phyloP scores from a whole-genome alignment of 148 eudicot genomes.

The Beta vulgaris region DNA sequence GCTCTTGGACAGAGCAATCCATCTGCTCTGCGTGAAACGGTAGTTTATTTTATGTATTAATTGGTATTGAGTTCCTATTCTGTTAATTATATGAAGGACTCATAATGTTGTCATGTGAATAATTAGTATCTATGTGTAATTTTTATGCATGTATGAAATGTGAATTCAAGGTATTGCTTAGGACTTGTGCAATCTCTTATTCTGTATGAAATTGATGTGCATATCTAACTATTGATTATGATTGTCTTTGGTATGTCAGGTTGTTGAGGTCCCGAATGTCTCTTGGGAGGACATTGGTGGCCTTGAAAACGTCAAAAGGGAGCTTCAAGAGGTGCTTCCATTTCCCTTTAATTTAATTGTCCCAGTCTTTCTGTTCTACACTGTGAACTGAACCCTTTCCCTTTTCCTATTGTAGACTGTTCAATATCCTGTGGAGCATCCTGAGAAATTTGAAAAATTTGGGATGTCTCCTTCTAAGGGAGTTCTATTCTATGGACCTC shows the following conservation, averaged over 20 bases:
- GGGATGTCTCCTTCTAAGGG: slow-evolving; percentile 97
- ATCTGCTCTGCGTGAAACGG: slow-evolving; percentile 90
- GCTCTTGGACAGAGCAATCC: slow-evolving; percentile 94
- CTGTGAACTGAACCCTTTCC: background rate
- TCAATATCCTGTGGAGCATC: slow-evolving; percentile 95
- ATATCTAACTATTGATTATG: background rate
- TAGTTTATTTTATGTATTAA: no score
- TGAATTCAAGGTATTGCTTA: no score
- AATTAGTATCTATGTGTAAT: no score
- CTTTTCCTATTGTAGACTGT: slow-evolving; percentile 53
- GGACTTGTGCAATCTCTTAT: no score
- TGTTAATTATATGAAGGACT: no score
- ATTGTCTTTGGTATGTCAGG: slow-evolving; percentile 34
- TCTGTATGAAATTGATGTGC: no score
- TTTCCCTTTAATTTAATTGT: background rate
- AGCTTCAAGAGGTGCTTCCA: slow-evolving; percentile 75
- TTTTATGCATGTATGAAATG: no score
- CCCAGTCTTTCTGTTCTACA: background rate
- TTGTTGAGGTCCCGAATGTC: slow-evolving; percentile 84
- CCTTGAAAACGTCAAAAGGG: slow-evolving; percentile 85
- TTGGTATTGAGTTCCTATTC: no score
- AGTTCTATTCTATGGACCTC: slow-evolving; percentile 91
- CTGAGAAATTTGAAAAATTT: slow-evolving; percentile 90
- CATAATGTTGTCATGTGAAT: no score
- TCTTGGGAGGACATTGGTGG: slow-evolving; percentile 85